Evolutionary conservation across 2,329 filamentous ascomycete species (phyloP), one percentile per base, ranked within the genome.

Genomic region (Sclerotinia spermophila): DNA sequence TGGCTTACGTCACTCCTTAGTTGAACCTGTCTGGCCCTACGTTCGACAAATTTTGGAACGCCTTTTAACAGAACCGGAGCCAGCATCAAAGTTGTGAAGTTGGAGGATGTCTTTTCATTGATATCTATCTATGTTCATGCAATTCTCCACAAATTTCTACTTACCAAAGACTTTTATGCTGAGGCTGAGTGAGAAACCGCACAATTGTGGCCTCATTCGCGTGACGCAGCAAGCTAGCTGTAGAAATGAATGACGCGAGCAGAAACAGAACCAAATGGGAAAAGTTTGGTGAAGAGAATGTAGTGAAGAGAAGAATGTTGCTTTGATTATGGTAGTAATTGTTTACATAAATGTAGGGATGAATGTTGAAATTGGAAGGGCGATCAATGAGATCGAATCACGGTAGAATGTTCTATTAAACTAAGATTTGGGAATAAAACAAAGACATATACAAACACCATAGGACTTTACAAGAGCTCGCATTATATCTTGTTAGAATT

Each of bases 11-110:
- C 69, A 72, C 68, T 42, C 70, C n/a, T 40, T 72, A 8, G 48
- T 38, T 27, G 65, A 35, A 24, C 8, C 21, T 35, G 44, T 74
- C 13, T 73, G 72, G 72, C 67, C 68, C 5, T 64, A 67, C 30
- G 51, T 72, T 38, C 59, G 65, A 58, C 35, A 66, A 13, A 70
- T 73, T 35, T 51, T 73, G 58, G 66, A 71, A 30, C n/a, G n/a
- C 33, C 38, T 69, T 8, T 44, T 42, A 30, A 56, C 13, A 10
- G 35, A 45, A 27, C 30, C 5, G 5, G 59, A 45, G 19, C 5
- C 38, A 17, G 21, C 27, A 30, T 33, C 48, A 27, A 56, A 69
- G 30, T 35, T 69, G 19, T 69, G 48, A 69, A 62, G 11, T 19
- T 40, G 7, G 13, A 15, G 8, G 21, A 53, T 27, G 10, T 15